Conservation (phyloP, 805 yeast genomes). For the Starmerella powellii region DNA sequence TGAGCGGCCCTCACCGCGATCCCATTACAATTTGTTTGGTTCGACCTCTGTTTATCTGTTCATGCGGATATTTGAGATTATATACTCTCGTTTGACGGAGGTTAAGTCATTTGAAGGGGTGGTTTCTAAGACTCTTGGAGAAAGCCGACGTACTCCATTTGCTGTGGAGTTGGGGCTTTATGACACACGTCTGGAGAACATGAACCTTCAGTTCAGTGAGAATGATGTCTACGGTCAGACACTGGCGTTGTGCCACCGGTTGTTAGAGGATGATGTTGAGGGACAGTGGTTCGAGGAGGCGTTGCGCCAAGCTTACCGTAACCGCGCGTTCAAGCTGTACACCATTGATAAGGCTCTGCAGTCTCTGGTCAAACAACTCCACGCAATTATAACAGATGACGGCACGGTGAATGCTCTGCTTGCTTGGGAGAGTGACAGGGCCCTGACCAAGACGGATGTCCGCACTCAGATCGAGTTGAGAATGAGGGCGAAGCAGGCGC, state of each 20-base stretch:
- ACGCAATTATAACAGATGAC: constrained; percentile 64
- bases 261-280: constrained; percentile 82
- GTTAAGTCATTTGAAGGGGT: constrained; percentile 57
- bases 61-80: constrained; percentile 69
- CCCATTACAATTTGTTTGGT: constrained; percentile 65
- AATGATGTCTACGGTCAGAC: constrained; percentile 52
- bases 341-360: constrained; percentile 89
- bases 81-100: constrained; percentile 69
- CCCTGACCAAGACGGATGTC: constrained; percentile 51
- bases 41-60: constrained; percentile 83
- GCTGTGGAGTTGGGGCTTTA: constrained; percentile 77
- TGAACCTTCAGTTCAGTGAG: constrained; percentile 54
- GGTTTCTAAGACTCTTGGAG: constrained; percentile 61
- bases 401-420: constrained; percentile 70
- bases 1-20: constrained; percentile 25
- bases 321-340: constrained; percentile 82
- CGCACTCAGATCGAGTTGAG: constrained; percentile 84
- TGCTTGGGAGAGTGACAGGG: constrained; percentile 73
- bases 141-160: constrained; percentile 39
- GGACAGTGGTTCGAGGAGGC: constrained; percentile 94
- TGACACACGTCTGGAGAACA: constrained; percentile 66
- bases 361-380: constrained; percentile 73
- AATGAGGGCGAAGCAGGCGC: constrained; percentile 68
- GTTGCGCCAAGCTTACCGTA: constrained; percentile 85
- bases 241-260: constrained; percentile 56